A percentile compares a stretch with the other conserved stretches of the same genome.
phyloP scores from a whole-genome alignment of 2,329 filamentous ascomycete genomes.

The Didymella sp. region DNA sequence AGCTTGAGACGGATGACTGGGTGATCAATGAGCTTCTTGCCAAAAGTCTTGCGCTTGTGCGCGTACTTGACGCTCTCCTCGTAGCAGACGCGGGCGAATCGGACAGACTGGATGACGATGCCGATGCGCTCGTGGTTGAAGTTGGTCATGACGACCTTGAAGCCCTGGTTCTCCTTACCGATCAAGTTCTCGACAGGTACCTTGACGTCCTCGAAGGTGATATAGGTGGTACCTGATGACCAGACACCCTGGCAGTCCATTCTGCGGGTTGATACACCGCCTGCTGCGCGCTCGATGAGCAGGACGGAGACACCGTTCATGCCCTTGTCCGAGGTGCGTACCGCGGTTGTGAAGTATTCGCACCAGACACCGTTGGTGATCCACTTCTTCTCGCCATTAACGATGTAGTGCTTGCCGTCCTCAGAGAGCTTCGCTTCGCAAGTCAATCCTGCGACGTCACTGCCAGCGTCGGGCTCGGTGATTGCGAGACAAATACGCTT shows the following conservation, averaged over 20 bases:
- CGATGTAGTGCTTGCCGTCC: slow-evolving; percentile 98
- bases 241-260: slow-evolving; percentile 97
- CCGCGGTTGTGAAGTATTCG: slow-evolving; percentile 97
- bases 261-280: slow-evolving; percentile 87
- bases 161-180: slow-evolving; percentile 97
- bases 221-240: slow-evolving; percentile 93
- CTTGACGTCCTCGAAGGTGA: slow-evolving; percentile 99
- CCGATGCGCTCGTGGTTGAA: slow-evolving; percentile 99
- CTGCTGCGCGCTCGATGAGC: slow-evolving; percentile 83
- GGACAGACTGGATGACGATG: slow-evolving; percentile 96
- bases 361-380: slow-evolving; percentile 97
- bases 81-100: slow-evolving; percentile 95
- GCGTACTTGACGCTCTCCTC: slow-evolving; percentile 97
- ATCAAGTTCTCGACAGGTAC: slow-evolving; percentile 98
- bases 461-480: slow-evolving; percentile 89
- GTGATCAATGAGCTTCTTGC: slow-evolving; percentile 95
- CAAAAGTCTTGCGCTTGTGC: slow-evolving; percentile 95
- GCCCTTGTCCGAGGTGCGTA: slow-evolving; percentile 84
- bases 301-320: slow-evolving; percentile 94
- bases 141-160: slow-evolving; percentile 99
- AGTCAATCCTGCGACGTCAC: slow-evolving; percentile 91
- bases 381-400: slow-evolving; percentile 99
- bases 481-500: slow-evolving; percentile 98
- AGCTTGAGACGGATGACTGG: slow-evolving; percentile 97
- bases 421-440: slow-evolving; percentile 95